A percentile compares a stretch with the other conserved stretches of the same genome.
Conservation (phyloP, 164 flowering plant species). For the Liquidambar formosana region DNA sequence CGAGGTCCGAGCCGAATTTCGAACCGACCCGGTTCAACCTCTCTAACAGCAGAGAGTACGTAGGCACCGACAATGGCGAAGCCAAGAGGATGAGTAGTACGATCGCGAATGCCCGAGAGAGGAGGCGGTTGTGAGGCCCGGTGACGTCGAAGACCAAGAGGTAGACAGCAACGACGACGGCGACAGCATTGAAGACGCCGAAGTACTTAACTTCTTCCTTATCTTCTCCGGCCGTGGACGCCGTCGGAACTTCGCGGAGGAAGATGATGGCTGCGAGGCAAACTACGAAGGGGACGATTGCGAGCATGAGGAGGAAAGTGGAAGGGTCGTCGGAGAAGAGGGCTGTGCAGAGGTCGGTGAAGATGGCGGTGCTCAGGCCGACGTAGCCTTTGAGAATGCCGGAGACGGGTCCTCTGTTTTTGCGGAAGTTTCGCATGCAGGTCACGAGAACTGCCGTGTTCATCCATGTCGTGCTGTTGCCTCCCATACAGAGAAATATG, state of each 20-base stretch:
- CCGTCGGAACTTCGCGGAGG: conserved; percentile 66
- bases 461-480: conserved; percentile 97
- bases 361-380: conserved; percentile 88
- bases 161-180: conserved; percentile 52
- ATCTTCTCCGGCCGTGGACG: conserved; percentile 26
- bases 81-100: conserved; percentile 40
- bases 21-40: conserved; percentile 16
- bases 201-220: conserved; percentile 43
- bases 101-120: conserved; percentile 30
- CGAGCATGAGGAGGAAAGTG: conserved; percentile 62
- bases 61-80: conserved; percentile 53
- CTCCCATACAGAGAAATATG: conserved; percentile 82
- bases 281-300: conserved; percentile 58
- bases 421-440: conserved; percentile 76
- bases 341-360: conserved; percentile 74
- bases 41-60: conserved; percentile 26
- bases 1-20: conserved; percentile 29
- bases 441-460: conserved; percentile 90
- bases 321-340: conserved; percentile 64
- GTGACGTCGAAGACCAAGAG: conserved; percentile 40
- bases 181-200: conserved; percentile 46
- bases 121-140: conserved; percentile 14
- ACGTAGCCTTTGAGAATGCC: conserved; percentile 86
- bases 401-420: conserved; percentile 80
- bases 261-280: conserved; percentile 63